phyloP scores from a whole-genome alignment of 1,139 yeast species.

The Geotrichum phurueaensis region DNA sequence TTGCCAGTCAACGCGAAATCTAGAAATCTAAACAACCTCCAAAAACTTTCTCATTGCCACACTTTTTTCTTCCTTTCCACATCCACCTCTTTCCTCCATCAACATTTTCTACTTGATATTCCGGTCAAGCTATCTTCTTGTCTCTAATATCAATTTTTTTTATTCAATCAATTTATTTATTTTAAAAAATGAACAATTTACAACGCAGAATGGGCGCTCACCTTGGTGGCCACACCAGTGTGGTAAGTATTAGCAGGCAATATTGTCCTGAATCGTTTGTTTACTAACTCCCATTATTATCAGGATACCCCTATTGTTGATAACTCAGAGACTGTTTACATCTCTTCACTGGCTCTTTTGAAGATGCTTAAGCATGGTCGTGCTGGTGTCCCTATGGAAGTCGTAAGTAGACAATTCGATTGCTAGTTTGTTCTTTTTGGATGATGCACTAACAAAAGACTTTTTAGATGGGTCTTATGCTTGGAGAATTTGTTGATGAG shows the following conservation, averaged over 20 bases:
- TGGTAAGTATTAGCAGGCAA: slow-evolving; percentile 12
- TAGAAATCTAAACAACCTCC: not conserved
- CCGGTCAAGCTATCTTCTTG: not conserved
- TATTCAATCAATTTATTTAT: not conserved
- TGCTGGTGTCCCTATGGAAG: slow-evolving; percentile 99
- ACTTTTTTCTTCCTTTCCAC: slow-evolving; percentile 1
- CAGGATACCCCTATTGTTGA: slow-evolving; percentile 81
- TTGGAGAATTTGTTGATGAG: slow-evolving; percentile 97
- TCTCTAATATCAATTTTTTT: not conserved
- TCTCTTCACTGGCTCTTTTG: slow-evolving; percentile 87
- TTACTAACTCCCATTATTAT: not conserved
- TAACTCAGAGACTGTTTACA: slow-evolving; percentile 92
- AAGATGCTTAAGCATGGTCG: slow-evolving; percentile 98
- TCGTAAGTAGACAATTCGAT: slow-evolving; percentile 32
- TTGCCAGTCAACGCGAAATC: not conserved
- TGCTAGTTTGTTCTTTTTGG: not conserved
- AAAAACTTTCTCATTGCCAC: slow-evolving; percentile 10
- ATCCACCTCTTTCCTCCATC: not conserved
- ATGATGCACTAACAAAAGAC: slow-evolving; percentile 1
- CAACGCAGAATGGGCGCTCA: slow-evolving; percentile 44
- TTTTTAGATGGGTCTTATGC: slow-evolving; percentile 83
- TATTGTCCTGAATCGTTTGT: slow-evolving; percentile 7
- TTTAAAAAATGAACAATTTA: slow-evolving; percentile 56
- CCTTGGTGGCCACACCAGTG: slow-evolving; percentile 28
- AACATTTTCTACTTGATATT: not conserved